Evolutionary conservation across 2,329 filamentous ascomycete species (phyloP).

Genomic region (Colletotrichum agaves): DNA sequence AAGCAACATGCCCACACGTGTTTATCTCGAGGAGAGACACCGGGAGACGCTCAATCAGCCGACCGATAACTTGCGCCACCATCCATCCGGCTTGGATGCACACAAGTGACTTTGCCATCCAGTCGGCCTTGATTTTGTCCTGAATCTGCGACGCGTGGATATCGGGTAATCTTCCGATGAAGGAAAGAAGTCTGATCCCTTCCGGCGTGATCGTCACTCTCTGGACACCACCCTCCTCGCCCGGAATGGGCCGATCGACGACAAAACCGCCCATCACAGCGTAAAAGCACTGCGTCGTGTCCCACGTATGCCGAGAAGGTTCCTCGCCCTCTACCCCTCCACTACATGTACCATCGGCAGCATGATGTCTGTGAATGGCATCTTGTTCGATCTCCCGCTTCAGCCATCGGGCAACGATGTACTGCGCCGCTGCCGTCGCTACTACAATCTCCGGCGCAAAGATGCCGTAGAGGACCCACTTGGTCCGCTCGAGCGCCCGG

Average conservation of each 20-base stretch:
- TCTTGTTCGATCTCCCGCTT: constrained; percentile 30
- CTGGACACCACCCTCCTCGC: neutral
- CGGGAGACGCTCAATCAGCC: constrained; percentile 45
- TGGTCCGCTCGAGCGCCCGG: constrained; percentile 35
- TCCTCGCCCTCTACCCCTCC: neutral
- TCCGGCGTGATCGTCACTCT: constrained; percentile 28
- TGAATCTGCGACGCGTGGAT: constrained; percentile 42
- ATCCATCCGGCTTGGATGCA: constrained; percentile 52
- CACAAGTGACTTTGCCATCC: constrained; percentile 47
- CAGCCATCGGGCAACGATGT: constrained; percentile 34
- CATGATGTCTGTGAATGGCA: neutral
- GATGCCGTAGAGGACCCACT: constrained; percentile 46
- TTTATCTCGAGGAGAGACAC: constrained; percentile 50
- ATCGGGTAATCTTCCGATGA: constrained; percentile 19
- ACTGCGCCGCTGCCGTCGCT: constrained; percentile 44
- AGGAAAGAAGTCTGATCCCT: constrained; percentile 23
- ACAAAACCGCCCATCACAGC: constrained; percentile 46
- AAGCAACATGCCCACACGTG: constrained; percentile 48
- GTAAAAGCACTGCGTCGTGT: constrained; percentile 45
- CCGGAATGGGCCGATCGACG: constrained; percentile 31
- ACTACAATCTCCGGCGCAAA: constrained; percentile 47
- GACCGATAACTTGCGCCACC: constrained; percentile 46
- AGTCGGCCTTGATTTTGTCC: constrained; percentile 50
- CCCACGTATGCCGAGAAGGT: constrained; percentile 22
- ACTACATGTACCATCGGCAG: accelerated